A percentile compares a stretch with the other conserved stretches of the same genome.
These are phyloP conservation scores for Rhodotorula babjevae DNA, from an alignment of 768 basidiomycete genomes.

Conservation along the genomic window DNA sequence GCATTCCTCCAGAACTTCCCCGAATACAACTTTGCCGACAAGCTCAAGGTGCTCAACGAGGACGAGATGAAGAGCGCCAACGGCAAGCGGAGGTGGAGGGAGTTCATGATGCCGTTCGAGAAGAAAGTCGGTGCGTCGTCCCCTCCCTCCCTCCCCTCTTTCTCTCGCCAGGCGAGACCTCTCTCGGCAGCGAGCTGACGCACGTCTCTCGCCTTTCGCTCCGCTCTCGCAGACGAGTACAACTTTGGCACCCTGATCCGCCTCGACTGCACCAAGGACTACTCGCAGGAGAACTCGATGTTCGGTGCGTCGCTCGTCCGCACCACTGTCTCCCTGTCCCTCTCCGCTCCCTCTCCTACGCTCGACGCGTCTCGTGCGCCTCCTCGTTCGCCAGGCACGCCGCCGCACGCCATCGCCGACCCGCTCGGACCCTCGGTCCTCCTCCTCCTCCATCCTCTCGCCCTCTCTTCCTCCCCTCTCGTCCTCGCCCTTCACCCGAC, in stretches of 20 bases:
- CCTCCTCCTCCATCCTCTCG: no score
- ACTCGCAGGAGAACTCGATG: constrained; percentile 86
- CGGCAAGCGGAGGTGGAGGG: constrained; percentile 86
- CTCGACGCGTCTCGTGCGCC: no score
- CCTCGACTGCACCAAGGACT: constrained; percentile 70
- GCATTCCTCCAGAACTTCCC: constrained; percentile 75
- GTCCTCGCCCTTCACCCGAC: no score
- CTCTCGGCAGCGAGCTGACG: background rate
- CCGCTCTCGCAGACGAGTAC: constrained; percentile 63
- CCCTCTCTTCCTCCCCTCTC: no score
- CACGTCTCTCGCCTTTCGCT: background rate
- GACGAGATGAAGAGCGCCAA: constrained; percentile 82
- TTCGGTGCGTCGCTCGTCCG: constrained; percentile 61
- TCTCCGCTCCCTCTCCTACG: background rate
- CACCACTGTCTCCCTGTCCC: background rate
- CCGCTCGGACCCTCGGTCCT: no score
- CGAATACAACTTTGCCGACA: constrained; percentile 57
- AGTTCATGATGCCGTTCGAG: constrained; percentile 70
- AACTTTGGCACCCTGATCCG: constrained; percentile 96
- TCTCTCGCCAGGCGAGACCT: background rate
- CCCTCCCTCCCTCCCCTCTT: background rate
- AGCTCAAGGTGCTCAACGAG: constrained; percentile 67
- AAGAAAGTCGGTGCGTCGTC: constrained; percentile 38
- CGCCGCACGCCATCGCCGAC: no score
- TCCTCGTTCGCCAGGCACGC: no score